These are phyloP conservation scores for Lathyrus tuberosus DNA, from an alignment of 306 rosid genomes.

Conservation along the genomic window DNA sequence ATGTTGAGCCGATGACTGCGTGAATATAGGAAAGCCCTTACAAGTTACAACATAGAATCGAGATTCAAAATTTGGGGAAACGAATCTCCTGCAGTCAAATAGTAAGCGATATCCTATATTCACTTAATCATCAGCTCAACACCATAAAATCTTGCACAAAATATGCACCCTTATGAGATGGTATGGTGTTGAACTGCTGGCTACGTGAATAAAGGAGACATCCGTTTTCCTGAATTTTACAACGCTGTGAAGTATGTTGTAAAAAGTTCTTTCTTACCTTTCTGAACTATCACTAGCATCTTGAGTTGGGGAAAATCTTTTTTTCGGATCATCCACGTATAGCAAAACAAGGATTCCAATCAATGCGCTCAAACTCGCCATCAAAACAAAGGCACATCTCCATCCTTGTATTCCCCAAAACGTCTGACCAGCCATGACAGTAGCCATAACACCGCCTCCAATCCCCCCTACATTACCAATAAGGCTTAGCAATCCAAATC, in stretches of 20 bases:
- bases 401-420: slow-evolving; percentile 82
- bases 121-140: not conserved
- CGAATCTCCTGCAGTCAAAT: too few species aligned
- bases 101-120: not conserved
- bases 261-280: slow-evolving; percentile 52
- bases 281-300: slow-evolving; percentile 47
- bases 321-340: slow-evolving; percentile 79
- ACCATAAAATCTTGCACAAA: not conserved
- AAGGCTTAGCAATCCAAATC: slow-evolving; percentile 83
- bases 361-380: slow-evolving; percentile 80
- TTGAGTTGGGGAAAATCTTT: slow-evolving; percentile 31
- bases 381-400: slow-evolving; percentile 80
- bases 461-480: slow-evolving; percentile 83
- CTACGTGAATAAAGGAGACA: not conserved
- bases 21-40: too few species aligned
- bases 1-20: too few species aligned
- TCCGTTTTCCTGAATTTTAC: not conserved
- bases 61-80: too few species aligned
- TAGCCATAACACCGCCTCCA: slow-evolving; percentile 96
- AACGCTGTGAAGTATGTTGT: not conserved
- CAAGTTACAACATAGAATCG: too few species aligned
- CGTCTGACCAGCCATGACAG: slow-evolving; percentile 87
- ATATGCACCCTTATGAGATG: not conserved
- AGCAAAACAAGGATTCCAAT: slow-evolving; percentile 78
- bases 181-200: not conserved